phyloP scores from a whole-genome alignment of 805 yeast genomes.

The Wickerhamomyces ciferrii region DNA sequence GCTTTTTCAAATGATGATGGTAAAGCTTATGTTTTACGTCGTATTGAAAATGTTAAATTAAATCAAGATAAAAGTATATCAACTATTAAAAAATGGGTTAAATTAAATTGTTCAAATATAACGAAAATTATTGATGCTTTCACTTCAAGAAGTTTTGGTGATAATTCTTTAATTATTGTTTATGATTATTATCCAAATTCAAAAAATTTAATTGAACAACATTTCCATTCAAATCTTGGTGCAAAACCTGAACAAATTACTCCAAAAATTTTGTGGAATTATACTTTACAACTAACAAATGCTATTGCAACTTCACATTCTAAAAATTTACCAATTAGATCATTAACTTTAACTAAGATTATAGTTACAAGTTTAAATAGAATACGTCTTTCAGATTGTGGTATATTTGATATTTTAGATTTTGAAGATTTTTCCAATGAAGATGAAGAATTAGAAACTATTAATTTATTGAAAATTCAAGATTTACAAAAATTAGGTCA shows the following conservation, averaged over 20 bases:
- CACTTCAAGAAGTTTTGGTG: conserved; percentile 82
- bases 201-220: conserved; percentile 63
- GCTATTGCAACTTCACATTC: conserved; percentile 67
- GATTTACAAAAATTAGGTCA: conserved; percentile 61
- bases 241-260: conserved; percentile 42
- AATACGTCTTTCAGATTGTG: conserved; percentile 66
- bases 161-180: conserved; percentile 65
- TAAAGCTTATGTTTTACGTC: conserved; percentile 65
- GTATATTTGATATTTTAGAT: conserved; percentile 61
- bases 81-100: conserved; percentile 63
- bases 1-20: conserved; percentile 80
- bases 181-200: conserved; percentile 86
- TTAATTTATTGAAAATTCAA: conserved; percentile 5
- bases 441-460: background rate
- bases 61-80: conserved; percentile 55
- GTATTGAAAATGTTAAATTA: conserved; percentile 58
- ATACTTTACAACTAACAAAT: conserved; percentile 66
- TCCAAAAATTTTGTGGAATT: conserved; percentile 69
- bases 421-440: conserved; percentile 28
- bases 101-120: conserved; percentile 49
- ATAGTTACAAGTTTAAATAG: conserved; percentile 70
- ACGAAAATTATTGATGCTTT: conserved; percentile 76
- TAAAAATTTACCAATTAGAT: conserved; percentile 56
- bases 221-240: conserved; percentile 39
- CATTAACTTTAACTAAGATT: conserved; percentile 61